phyloP scores from a whole-genome alignment of 331 rosid genomes.

The Rhamnella rubrinervis region DNA sequence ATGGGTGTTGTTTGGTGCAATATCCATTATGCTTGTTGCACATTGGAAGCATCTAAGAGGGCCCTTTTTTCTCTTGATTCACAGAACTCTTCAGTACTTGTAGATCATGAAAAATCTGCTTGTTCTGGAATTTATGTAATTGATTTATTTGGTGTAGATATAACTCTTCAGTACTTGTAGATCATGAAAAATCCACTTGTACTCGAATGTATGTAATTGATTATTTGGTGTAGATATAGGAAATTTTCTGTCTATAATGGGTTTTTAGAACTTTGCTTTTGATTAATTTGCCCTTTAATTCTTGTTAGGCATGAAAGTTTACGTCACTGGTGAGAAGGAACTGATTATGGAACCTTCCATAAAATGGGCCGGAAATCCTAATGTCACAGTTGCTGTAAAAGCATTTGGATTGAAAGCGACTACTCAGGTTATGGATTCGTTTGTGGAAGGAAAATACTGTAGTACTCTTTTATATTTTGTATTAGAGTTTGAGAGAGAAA shows the following conservation, averaged over 20 bases:
- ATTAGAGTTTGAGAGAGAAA: constrained; percentile 1
- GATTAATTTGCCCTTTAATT: constrained; percentile 2
- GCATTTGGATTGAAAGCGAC: constrained; percentile 95
- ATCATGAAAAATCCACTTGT: neutral
- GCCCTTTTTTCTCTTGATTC: neutral
- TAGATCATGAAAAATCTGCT: neutral
- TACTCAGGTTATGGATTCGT: constrained; percentile 51
- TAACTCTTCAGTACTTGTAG: neutral
- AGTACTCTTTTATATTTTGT: neutral
- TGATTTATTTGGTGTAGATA: neutral
- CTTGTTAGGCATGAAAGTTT: constrained; percentile 78
- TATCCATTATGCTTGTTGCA: neutral
- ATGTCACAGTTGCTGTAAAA: constrained; percentile 63
- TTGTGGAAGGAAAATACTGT: constrained; percentile 1
- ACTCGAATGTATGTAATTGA: neutral
- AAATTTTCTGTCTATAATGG: neutral
- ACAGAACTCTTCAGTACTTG: neutral
- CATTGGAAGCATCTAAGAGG: constrained; percentile 2
- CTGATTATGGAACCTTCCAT: constrained; percentile 86
- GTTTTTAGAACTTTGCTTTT: neutral
- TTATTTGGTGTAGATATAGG: neutral
- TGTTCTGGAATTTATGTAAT: no score
- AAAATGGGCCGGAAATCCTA: constrained; percentile 96
- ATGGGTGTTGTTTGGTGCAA: no score
- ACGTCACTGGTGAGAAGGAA: constrained; percentile 87